phyloP scores from a whole-genome alignment of 208 protist genomes.

The Leishmania guyanensis region DNA sequence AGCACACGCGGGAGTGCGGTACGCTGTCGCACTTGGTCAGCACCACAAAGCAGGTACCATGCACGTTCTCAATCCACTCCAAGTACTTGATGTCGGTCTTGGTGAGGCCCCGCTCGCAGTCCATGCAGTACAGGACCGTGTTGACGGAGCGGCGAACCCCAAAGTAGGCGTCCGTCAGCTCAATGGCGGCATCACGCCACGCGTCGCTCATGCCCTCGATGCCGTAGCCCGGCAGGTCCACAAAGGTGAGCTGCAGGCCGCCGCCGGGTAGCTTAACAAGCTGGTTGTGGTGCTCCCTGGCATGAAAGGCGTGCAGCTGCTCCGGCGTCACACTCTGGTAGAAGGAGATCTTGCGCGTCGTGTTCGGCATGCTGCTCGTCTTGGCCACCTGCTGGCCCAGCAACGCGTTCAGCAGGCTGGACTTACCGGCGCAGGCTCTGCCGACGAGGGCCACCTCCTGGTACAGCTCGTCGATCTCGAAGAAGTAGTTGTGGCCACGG shows the following conservation, averaged over 20 bases:
- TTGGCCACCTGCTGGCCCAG: conserved; percentile 78
- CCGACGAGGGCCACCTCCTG: conserved; percentile 90
- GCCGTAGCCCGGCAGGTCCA: conserved; percentile 91
- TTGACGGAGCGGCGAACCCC: conserved; percentile 92
- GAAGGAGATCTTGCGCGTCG: conserved; percentile 83
- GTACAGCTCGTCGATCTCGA: conserved; percentile 92
- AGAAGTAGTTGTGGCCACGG: conserved; percentile 89
- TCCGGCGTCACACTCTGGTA: conserved; percentile 89
- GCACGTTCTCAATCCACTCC: conserved; percentile 88
- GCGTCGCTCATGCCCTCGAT: conserved; percentile 90
- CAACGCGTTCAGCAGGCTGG: conserved; percentile 85
- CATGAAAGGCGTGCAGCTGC: conserved; percentile 74
- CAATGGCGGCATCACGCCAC: conserved; percentile 88
- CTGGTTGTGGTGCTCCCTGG: conserved; percentile 66
- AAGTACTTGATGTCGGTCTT: conserved; percentile 90
- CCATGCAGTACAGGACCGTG: conserved; percentile 90
- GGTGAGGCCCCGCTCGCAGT: conserved; percentile 85
- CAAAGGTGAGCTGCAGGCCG: conserved; percentile 89
- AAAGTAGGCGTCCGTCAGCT: conserved; percentile 88
- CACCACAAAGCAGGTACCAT: conserved; percentile 88
- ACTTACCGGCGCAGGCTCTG: conserved; percentile 85
- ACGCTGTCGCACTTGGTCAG: conserved; percentile 92
- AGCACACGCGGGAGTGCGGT: conserved; percentile 83
- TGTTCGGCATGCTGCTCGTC: conserved; percentile 89
- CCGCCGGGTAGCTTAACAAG: conserved; percentile 87